Evolutionary conservation across 306 rosid species (phyloP).

Genomic region (Vachellia pachyceras): DNA sequence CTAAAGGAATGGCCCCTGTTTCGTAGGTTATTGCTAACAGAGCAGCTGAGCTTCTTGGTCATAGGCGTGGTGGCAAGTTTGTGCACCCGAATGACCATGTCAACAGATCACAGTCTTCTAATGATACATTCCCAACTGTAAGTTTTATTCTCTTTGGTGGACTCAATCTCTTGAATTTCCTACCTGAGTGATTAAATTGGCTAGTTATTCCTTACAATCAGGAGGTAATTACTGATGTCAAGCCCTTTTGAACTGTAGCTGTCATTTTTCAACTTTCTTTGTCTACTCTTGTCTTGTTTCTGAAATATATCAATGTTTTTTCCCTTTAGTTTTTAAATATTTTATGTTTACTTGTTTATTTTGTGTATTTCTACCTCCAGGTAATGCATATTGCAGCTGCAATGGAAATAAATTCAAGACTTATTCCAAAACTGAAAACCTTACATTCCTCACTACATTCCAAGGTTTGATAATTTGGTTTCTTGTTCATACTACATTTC

Average conservation of each 20-base stretch:
- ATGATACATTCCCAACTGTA: too few species aligned
- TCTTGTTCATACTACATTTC: neutral
- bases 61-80: slow-evolving; percentile 81
- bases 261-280: too few species aligned
- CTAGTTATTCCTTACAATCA: neutral
- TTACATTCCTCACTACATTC: slow-evolving; percentile 71
- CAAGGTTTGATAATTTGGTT: slow-evolving; percentile 62
- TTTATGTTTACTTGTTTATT: slow-evolving; percentile 10
- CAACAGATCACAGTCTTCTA: slow-evolving; percentile 93
- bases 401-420: slow-evolving; percentile 77
- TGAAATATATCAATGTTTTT: neutral
- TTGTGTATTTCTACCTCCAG: slow-evolving; percentile 38
- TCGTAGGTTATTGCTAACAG: too few species aligned
- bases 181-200: too few species aligned
- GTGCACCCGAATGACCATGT: slow-evolving; percentile 99
- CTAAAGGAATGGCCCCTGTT: slow-evolving; percentile 14
- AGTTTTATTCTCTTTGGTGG: too few species aligned
- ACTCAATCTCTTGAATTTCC: slow-evolving; percentile 69
- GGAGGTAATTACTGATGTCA: neutral
- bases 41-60: slow-evolving; percentile 96
- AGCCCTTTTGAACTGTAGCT: slow-evolving; percentile 16
- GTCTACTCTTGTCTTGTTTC: too few species aligned
- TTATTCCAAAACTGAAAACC: slow-evolving; percentile 80
- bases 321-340: neutral
- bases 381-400: slow-evolving; percentile 99